Evolutionary conservation across 768 basidiomycete genomes (phyloP).

Genomic region (Pisolithus microcarpus): DNA sequence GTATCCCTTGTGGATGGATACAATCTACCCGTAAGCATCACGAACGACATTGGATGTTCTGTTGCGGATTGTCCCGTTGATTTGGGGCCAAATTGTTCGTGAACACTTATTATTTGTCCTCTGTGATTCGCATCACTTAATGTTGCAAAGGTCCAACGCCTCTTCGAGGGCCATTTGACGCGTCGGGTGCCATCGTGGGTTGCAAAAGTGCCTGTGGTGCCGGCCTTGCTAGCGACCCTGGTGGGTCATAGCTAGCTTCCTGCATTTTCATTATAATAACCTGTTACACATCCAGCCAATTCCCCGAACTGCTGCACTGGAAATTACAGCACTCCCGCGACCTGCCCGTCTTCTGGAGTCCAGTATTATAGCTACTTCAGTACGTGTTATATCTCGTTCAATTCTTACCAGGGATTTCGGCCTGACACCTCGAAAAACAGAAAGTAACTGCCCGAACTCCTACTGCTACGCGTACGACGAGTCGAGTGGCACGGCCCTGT

Average conservation of each 20-base stretch:
- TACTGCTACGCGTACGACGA: slow-evolving; percentile 52
- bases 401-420: background rate
- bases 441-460: slow-evolving; percentile 37
- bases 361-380: slow-evolving; percentile 42
- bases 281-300: slow-evolving; percentile 31
- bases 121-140: background rate
- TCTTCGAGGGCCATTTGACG: slow-evolving; percentile 47
- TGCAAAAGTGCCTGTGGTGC: slow-evolving; percentile 54
- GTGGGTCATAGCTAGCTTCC: slow-evolving; percentile 12
- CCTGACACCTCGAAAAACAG: slow-evolving; percentile 18
- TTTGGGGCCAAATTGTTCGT: slow-evolving; percentile 48
- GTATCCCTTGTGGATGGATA: slow-evolving; percentile 63
- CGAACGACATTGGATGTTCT: slow-evolving; percentile 48
- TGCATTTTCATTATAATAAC: background rate
- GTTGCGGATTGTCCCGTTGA: slow-evolving; percentile 57
- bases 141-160: slow-evolving; percentile 37
- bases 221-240: slow-evolving; percentile 26
- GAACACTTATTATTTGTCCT: background rate
- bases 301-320: slow-evolving; percentile 65
- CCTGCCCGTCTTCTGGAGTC: slow-evolving; percentile 47
- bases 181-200: slow-evolving; percentile 48
- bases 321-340: slow-evolving; percentile 39
- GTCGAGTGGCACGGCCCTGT: slow-evolving; percentile 37
- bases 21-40: slow-evolving; percentile 54
- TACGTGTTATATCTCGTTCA: slow-evolving; percentile 11